These are phyloP conservation scores for Bathelium albidoporum DNA, from an alignment of 495 filamentous ascomycete species.

Conservation along the genomic window DNA sequence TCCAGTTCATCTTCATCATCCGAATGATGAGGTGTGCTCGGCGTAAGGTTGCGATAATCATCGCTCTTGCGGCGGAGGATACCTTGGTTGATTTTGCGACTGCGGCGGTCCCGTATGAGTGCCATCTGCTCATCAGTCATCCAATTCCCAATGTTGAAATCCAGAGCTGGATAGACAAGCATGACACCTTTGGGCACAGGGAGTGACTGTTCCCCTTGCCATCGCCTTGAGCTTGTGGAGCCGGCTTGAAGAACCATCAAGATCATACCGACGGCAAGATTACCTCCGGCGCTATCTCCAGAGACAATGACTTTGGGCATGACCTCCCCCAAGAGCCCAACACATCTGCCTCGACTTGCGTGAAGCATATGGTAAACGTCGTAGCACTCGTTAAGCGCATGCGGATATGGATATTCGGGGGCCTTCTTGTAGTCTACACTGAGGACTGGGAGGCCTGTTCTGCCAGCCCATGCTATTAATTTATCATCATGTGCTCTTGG, in stretches of 20 bases:
- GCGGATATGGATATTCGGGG: constrained; percentile 89
- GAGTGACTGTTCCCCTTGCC: constrained; percentile 49
- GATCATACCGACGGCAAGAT: constrained; percentile 69
- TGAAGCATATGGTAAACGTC: constrained; percentile 83
- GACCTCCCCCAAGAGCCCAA: constrained; percentile 66
- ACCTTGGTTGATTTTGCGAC: constrained; percentile 62
- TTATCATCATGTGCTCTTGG: constrained; percentile 88
- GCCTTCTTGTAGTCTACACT: constrained; percentile 93
- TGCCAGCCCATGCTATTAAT: constrained; percentile 78
- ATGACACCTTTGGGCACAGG: constrained; percentile 74
- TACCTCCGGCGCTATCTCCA: constrained; percentile 89
- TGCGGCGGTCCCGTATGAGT: constrained; percentile 73
- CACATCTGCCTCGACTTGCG: constrained; percentile 62
- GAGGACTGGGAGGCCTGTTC: constrained; percentile 70
- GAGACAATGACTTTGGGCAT: constrained; percentile 69
- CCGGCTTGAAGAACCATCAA: constrained; percentile 79
- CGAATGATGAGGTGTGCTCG: constrained; percentile 31
- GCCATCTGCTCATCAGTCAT: constrained; percentile 98
- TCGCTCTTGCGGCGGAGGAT: constrained; percentile 70
- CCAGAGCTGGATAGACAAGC: constrained; percentile 78
- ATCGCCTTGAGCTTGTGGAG: constrained; percentile 44
- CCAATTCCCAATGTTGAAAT: constrained; percentile 98
- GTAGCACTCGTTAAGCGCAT: constrained; percentile 91
- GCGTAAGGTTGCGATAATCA: constrained; percentile 51
- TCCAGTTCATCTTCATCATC: constrained; percentile 30